phyloP scores from a whole-genome alignment of 306 rosid species.

The Malus asiatica region DNA sequence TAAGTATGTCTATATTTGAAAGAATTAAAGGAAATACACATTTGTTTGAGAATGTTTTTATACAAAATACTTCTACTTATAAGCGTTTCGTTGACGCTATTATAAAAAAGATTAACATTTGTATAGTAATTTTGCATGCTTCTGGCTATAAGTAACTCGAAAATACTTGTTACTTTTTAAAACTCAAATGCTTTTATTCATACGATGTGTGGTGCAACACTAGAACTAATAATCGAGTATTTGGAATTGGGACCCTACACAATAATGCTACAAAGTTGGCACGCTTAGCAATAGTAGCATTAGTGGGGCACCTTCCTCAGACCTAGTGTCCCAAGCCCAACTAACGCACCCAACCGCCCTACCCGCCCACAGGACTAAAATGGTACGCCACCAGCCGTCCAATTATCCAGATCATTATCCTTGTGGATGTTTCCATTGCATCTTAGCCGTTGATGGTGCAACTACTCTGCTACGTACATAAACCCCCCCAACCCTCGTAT shows the following conservation, averaged over 20 bases:
- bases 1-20: too few relatives aligned
- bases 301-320: not conserved
- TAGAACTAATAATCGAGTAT: not conserved
- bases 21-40: too few relatives aligned
- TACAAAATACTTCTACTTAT: not conserved
- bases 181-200: not conserved
- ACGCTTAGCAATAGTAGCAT: not conserved
- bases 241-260: not conserved
- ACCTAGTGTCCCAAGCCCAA: not conserved
- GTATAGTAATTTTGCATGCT: not conserved
- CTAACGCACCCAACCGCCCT: conserved; percentile 6
- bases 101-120: too few relatives aligned
- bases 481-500: not conserved
- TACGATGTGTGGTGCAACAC: not conserved
- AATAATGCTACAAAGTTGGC: not conserved
- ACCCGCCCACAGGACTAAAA: not conserved
- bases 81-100: not conserved
- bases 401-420: not conserved
- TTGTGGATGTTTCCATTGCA: not conserved
- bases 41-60: too few relatives aligned
- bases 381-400: not conserved
- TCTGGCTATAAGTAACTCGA: not conserved
- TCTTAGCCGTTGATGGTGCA: not conserved
- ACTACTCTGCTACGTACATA: not conserved
- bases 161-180: too few relatives aligned